Evolutionary conservation across 805 yeast genomes (phyloP), one percentile per base, ranked within the genome.

Genomic region (Yarrowia porcina): DNA sequence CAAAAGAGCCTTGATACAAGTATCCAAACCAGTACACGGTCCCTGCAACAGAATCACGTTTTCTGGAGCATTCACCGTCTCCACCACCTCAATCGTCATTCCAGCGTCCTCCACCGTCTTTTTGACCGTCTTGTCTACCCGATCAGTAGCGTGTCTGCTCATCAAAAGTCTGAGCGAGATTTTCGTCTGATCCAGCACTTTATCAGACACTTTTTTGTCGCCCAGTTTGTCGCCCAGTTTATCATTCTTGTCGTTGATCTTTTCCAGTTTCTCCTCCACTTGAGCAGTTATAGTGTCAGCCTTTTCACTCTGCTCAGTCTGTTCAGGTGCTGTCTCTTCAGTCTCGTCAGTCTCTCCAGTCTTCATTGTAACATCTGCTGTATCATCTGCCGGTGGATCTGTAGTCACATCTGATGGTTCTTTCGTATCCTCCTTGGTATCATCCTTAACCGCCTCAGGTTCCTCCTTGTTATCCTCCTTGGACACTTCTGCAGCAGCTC

Each of bases 101-200:
- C 59, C 59, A 17, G 59, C 42, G 4, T 36, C 44, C 44, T 52
- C 59, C 44, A 52, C 59, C 8, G 59, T 35, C 33, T 52, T 17
- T 23, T 33, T 52, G 15, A 52, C 39, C 30, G 57, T 18, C 41
- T 21, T 49, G 11, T 49, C 57, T 11, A 36, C 59, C 13, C 33
- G 33, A 25, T 52, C 59, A 2, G 59, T 52, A 12, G 44, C 59
- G 27, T 52, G 44, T 10, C 59, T 32, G 18, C 44, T 52, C 59
- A 52, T 52, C 44, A 52, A 4, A 33, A 52, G 25, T 12, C 59
- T 30, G 17, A 52, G 17, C n/a, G 59, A 11, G 21, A 52, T 18
- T 25, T 36, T 52, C 15, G 59, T 52, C 33, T 52, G 42, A 33
- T 52, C 28, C 25, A 52, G 44, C 23, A 13, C 33, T 18, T 33